Conservation (phyloP, 1,139 yeast species). For the Eremothecium sinecaudum region DNA sequence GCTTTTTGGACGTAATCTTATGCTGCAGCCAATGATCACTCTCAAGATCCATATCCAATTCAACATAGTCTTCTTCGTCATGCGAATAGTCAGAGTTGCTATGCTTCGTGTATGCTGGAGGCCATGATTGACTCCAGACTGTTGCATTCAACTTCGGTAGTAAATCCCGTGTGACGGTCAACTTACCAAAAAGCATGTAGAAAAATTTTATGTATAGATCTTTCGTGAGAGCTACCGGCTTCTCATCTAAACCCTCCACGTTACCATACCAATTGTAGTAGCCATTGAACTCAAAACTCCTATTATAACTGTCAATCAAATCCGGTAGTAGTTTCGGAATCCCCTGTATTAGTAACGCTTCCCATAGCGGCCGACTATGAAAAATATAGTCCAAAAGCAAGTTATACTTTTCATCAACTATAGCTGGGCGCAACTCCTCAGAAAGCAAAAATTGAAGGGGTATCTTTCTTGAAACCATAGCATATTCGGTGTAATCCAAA, state of each 20-base stretch:
- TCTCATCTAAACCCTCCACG: background rate
- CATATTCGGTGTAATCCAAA: constrained; percentile 11
- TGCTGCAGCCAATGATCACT: constrained; percentile 7
- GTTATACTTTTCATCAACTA: constrained; percentile 18
- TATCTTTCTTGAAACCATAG: constrained; percentile 13
- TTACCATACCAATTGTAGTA: constrained; percentile 10
- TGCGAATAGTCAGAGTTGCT: background rate
- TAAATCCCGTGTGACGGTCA: constrained; percentile 10
- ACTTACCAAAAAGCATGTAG: constrained; percentile 9
- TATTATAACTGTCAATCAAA: constrained; percentile 5
- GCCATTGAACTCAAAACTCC: constrained; percentile 11
- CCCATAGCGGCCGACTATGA: constrained; percentile 10
- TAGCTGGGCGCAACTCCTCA: constrained; percentile 10
- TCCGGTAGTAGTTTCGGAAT: constrained; percentile 5
- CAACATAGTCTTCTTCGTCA: constrained; percentile 5
- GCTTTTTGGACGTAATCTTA: constrained; percentile 17
- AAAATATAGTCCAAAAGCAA: constrained; percentile 20
- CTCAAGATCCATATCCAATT: constrained; percentile 7
- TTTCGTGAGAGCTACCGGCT: background rate
- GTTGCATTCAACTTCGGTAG: constrained; percentile 9
- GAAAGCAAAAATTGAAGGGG: constrained; percentile 13
- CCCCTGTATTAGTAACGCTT: constrained; percentile 6
- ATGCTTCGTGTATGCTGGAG: background rate
- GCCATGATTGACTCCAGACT: constrained; percentile 8
- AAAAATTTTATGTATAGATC: constrained; percentile 8